Evolutionary conservation across 179 eudicot genomes (phyloP).

Genomic region (Patellifolia procumbens): DNA sequence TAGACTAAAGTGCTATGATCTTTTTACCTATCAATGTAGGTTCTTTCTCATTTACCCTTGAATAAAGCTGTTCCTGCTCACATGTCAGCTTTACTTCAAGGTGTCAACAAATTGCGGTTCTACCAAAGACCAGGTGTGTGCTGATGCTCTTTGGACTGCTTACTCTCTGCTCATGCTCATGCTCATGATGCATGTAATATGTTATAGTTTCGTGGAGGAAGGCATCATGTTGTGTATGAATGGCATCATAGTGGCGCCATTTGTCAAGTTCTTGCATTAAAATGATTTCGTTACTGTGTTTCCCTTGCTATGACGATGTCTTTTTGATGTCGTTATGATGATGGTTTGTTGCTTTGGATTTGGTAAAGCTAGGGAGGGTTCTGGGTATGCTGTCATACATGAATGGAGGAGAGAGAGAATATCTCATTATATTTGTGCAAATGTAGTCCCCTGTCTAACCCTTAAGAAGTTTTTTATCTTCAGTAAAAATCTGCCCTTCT

Average conservation of each 20-base stretch:
- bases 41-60: slow-evolving; percentile 80
- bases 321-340: background rate
- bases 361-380: background rate
- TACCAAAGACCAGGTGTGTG: slow-evolving; percentile 82
- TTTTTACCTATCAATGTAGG: slow-evolving; percentile 47
- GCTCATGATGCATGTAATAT: background rate
- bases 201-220: background rate
- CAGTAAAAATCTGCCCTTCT: background rate
- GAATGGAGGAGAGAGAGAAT: background rate
- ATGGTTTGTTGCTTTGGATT: slow-evolving; percentile 2
- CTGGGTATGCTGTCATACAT: background rate
- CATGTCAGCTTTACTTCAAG: slow-evolving; percentile 90
- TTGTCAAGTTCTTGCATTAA: background rate
- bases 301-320: too few species aligned
- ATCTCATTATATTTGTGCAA: background rate
- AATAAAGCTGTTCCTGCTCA: slow-evolving; percentile 79
- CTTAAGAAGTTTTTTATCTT: too few species aligned
- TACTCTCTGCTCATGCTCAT: slow-evolving; percentile 3
- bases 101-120: slow-evolving; percentile 81
- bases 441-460: too few species aligned
- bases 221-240: background rate
- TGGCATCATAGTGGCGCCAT: slow-evolving; percentile 4
- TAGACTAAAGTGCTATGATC: slow-evolving; percentile 15
- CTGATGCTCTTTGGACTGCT: slow-evolving; percentile 1
- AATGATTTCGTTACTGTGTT: background rate